A percentile compares a stretch with the other conserved stretches of the same genome.
These are phyloP conservation scores for Thalassia testudinum DNA, from an alignment of 116 monocot species.

Conservation along the genomic window DNA sequence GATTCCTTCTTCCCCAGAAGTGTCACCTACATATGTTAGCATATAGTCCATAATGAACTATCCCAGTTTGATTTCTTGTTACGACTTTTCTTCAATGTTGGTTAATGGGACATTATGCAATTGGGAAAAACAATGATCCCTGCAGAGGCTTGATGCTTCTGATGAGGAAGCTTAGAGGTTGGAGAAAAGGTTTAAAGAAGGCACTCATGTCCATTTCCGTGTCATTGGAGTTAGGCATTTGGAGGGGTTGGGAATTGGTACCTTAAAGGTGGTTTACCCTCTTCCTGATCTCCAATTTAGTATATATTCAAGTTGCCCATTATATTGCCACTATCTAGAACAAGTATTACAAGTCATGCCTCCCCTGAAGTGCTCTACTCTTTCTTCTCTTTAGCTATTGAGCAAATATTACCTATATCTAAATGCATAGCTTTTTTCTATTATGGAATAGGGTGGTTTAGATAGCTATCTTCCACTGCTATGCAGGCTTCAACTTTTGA, in stretches of 20 bases:
- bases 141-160: slow-evolving; percentile 58
- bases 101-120: neutral
- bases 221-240: slow-evolving; percentile 55
- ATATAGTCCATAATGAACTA: slow-evolving; percentile 19
- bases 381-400: too few species aligned
- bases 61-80: neutral
- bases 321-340: too few species aligned
- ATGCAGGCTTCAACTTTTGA: slow-evolving; percentile 86
- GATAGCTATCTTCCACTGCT: neutral
- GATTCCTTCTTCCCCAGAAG: slow-evolving; percentile 51
- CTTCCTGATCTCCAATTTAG: too few species aligned
- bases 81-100: neutral
- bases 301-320: too few species aligned
- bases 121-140: neutral
- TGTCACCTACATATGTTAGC: slow-evolving; percentile 61
- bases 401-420: too few species aligned
- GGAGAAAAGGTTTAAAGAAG: slow-evolving; percentile 78
- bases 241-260: slow-evolving; percentile 77
- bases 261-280: slow-evolving; percentile 49
- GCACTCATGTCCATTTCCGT: slow-evolving; percentile 50
- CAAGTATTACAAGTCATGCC: too few species aligned
- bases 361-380: too few species aligned
- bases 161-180: slow-evolving; percentile 49
- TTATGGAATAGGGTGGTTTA: neutral
- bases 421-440: too few species aligned